Base-by-base conservation (phyloP, 768 basidiomycete genomes). In the Mrakia blollopis region DNA sequence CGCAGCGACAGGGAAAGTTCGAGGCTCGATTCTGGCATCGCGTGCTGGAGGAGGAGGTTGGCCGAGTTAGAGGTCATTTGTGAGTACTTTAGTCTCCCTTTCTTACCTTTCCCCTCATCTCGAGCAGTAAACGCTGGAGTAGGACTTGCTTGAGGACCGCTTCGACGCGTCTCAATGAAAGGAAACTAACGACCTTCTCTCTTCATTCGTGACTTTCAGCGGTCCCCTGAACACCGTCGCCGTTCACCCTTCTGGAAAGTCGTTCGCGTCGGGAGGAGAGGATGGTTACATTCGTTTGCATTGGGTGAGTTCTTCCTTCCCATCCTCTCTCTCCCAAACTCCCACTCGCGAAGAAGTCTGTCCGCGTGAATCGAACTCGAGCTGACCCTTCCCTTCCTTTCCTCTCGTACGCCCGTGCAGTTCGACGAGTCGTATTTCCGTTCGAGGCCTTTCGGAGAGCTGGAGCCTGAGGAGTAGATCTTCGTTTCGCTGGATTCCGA, bases 11-110 rank as follows among this genome's bases (percentile, higher is more conserved):
- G 83, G 97, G 96, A 30, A 97, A 98, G 84, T 99, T 99, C 83
- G 97, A 98, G 85, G 93, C 94, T 16, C 88, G 94, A 54, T 98
- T 99, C 86, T 98, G 94, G 94, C 96, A 99, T 87, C 93, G 91
- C 80, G 87, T 96, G 52, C 92, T 96, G 80, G 94, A 96, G 84
- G 94, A 97, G 86, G 96, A 98, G 83, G 91, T 98, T 73, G 94
- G 96, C 25, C 89, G 95, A 16, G 95, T 99, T 61, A 95, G 94
- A 83, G 97, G 97, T 18, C 96, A 98, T 84, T 99, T 98, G 94
- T 97, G 81, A 80, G 93, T 89, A 5, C 30, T 21, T 68, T 60
- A 71, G 23, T 44, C 61, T 41, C 14, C 16, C 35, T 30, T 11
- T 74, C 52, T 61, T 32, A 73, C 44, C 67, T 63, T 28, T 28